Conservation (phyloP, 352 stramenopile species). For the Pythium aquatile region DNA sequence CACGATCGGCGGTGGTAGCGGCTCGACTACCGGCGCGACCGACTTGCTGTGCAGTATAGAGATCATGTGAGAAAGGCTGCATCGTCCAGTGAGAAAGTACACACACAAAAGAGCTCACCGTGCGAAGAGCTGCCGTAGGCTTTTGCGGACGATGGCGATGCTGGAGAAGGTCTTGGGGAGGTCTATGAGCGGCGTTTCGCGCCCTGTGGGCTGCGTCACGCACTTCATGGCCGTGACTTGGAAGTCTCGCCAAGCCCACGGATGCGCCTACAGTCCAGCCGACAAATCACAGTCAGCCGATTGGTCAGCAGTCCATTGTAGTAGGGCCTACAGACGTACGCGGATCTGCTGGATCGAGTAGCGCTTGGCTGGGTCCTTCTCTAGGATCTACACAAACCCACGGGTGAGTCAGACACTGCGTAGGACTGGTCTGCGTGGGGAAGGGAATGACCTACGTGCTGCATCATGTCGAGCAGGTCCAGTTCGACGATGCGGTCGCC, state of each 20-base stretch:
- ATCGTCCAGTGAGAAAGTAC: not conserved
- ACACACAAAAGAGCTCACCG: conserved; percentile 25
- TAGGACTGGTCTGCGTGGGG: not conserved
- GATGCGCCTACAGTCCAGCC: conserved; percentile 39
- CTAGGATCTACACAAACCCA: conserved; percentile 46
- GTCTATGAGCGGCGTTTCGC: conserved; percentile 34
- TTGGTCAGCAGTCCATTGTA: not conserved
- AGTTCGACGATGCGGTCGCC: conserved; percentile 52
- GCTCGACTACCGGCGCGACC: conserved; percentile 15
- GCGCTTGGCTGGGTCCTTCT: conserved; percentile 64
- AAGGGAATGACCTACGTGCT: conserved; percentile 36
- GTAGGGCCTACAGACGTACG: conserved; percentile 32
- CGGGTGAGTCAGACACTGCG: not conserved
- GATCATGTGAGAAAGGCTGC: too few relatives aligned
- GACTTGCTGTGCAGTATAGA: conserved; percentile 16
- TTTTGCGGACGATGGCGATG: conserved; percentile 58
- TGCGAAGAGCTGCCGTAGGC: conserved; percentile 50
- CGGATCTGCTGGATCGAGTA: conserved; percentile 69
- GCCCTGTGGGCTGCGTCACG: conserved; percentile 50
- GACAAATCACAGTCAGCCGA: not conserved
- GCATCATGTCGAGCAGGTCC: conserved; percentile 60
- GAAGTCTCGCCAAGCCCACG: conserved; percentile 75
- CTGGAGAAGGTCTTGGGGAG: conserved; percentile 40
- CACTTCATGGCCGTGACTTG: conserved; percentile 70
- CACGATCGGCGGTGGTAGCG: not conserved